These are phyloP conservation scores for Pleurotus citrinopileatus DNA, from an alignment of 768 basidiomycete species.

Conservation along the genomic window DNA sequence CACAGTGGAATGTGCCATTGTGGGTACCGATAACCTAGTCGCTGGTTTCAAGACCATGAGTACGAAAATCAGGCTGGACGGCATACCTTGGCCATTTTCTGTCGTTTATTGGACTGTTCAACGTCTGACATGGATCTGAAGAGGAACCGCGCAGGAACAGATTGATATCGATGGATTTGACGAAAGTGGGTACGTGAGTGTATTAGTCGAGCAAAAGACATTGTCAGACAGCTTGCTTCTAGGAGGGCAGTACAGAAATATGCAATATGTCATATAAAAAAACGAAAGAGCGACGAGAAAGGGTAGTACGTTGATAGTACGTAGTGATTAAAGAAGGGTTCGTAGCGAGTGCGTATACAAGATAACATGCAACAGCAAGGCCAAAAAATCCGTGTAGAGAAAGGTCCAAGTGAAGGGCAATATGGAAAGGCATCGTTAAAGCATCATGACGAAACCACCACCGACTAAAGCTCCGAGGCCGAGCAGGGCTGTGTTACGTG, in stretches of 20 bases:
- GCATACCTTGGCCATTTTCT: constrained; percentile 40
- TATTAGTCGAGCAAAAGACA: background rate
- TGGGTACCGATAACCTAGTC: constrained; percentile 86
- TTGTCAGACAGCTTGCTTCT: background rate
- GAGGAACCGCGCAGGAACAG: too few relatives aligned
- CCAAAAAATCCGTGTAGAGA: too few relatives aligned
- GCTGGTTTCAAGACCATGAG: constrained; percentile 1
- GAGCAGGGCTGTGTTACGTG: constrained; percentile 41
- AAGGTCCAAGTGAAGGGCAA: too few relatives aligned
- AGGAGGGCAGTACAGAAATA: background rate
- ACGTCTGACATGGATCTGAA: constrained; percentile 8
- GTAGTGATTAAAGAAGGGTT: background rate
- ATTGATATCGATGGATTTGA: constrained; percentile 4
- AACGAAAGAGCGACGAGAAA: background rate
- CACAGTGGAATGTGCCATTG: constrained; percentile 95
- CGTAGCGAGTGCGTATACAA: background rate
- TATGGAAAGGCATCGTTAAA: too few relatives aligned
- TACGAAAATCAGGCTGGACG: constrained; percentile 4
- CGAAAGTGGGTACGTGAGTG: too few relatives aligned
- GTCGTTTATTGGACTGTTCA: constrained; percentile 23
- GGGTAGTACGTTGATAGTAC: too few relatives aligned
- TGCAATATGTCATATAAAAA: background rate
- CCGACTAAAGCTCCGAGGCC: constrained; percentile 42
- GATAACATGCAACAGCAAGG: background rate
- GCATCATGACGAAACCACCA: constrained; percentile 44